A percentile compares a stretch with the other conserved stretches of the same genome.
Conservation (phyloP, 495 filamentous ascomycete genomes). For the Talaromyces thailandensis region DNA sequence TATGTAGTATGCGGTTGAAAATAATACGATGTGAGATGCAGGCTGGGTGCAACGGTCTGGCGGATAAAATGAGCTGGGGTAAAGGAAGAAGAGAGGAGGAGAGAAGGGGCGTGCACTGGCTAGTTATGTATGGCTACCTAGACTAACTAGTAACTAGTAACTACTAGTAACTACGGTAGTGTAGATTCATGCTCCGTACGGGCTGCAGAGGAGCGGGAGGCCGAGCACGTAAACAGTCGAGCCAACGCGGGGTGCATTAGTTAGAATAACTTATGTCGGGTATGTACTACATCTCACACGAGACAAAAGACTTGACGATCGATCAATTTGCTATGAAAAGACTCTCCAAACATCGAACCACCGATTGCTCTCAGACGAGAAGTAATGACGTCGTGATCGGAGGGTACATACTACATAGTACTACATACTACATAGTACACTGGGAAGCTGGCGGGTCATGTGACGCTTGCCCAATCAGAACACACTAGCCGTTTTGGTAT, state of each 20-base stretch:
- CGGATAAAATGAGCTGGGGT: neutral
- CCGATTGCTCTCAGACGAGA: too few relatives aligned
- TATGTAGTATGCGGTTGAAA: neutral
- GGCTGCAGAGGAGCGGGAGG: neutral
- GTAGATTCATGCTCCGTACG: too few relatives aligned
- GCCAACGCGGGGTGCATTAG: neutral
- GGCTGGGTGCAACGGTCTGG: slow-evolving; percentile 6
- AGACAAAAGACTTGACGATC: neutral
- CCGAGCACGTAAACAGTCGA: neutral
- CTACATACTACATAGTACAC: too few relatives aligned
- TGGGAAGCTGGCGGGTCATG: slow-evolving; percentile 1
- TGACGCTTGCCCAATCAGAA: neutral
- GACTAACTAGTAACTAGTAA: neutral
- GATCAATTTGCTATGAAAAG: neutral
- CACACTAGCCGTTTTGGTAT: neutral
- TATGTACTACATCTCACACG: neutral
- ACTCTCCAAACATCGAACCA: too few relatives aligned
- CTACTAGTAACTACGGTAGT: too few relatives aligned
- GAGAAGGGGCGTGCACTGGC: slow-evolving; percentile 13
- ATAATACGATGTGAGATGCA: neutral
- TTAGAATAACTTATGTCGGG: neutral
- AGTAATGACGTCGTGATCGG: neutral
- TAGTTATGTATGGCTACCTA: slow-evolving; percentile 2
- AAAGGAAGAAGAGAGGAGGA: slow-evolving; percentile 3
- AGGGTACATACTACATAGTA: too few relatives aligned